Conservation (phyloP, 805 yeast genomes). For the Myxozyma neotropica region DNA sequence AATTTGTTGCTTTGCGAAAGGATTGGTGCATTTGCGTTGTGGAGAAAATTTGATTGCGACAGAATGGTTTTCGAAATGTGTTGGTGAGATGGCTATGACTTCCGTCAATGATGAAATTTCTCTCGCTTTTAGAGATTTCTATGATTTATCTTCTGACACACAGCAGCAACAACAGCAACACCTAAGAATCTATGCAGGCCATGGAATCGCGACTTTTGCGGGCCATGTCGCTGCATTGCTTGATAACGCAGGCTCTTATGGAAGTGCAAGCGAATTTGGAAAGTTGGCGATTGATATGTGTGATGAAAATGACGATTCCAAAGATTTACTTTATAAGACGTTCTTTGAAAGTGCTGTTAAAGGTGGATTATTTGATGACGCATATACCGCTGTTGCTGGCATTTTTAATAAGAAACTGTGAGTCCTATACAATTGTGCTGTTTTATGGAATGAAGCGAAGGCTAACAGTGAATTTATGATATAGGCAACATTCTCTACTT, state of each 20-base stretch:
- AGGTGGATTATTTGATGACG: constrained; percentile 34
- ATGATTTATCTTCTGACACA: neutral
- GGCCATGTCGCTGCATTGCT: constrained; percentile 47
- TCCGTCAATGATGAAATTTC: constrained; percentile 2
- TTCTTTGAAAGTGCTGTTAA: constrained; percentile 16
- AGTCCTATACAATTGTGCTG: neutral
- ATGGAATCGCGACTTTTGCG: constrained; percentile 44
- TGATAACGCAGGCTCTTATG: constrained; percentile 40
- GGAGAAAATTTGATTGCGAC: constrained; percentile 8
- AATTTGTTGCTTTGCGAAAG: constrained; percentile 17
- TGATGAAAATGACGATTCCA: neutral
- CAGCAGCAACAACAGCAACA: neutral
- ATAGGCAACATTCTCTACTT: constrained; percentile 36
- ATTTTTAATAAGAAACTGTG: constrained; percentile 5
- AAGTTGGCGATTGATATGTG: constrained; percentile 36
- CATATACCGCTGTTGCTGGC: constrained; percentile 28
- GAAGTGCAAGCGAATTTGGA: constrained; percentile 46
- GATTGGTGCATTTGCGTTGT: constrained; percentile 15
- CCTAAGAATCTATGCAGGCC: neutral
- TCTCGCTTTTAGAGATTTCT: constrained; percentile 5
- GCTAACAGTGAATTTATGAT: too few species aligned
- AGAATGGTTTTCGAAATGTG: constrained; percentile 2
- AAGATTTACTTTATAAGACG: constrained; percentile 9
- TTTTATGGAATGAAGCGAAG: too few species aligned
- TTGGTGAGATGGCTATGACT: constrained; percentile 5